Evolutionary conservation across 176 grass and related monocot genomes (phyloP).

Genomic region (Carex pumila): DNA sequence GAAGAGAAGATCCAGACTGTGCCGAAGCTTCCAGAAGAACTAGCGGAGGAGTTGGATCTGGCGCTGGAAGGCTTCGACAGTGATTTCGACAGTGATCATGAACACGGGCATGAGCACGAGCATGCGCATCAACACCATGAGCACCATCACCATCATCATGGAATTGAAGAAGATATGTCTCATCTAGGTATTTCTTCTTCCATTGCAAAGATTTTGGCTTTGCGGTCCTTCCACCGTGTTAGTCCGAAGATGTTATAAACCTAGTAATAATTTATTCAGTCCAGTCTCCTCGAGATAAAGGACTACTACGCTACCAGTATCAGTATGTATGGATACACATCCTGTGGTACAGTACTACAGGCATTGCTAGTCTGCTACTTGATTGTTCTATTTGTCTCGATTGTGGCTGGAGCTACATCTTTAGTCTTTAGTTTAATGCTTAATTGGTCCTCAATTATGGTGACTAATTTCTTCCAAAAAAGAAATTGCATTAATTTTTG

Average conservation of each 20-base stretch:
- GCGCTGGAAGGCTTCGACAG: constrained; percentile 38
- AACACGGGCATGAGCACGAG: constrained; percentile 9
- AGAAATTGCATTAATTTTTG: not conserved
- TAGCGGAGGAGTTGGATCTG: constrained; percentile 97
- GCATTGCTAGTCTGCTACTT: not conserved
- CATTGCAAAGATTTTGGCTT: not conserved
- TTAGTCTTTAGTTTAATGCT: not conserved
- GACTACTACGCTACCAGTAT: not conserved
- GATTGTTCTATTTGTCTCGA: not conserved
- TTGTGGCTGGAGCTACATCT: not conserved
- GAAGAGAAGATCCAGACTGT: constrained; percentile 52
- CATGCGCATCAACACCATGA: constrained; percentile 13
- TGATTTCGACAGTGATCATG: constrained; percentile 11
- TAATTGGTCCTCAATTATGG: not conserved
- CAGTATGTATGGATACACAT: not conserved
- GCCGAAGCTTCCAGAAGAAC: constrained; percentile 73
- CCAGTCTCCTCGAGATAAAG: not conserved
- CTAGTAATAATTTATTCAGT: not conserved
- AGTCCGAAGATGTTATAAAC: not conserved
- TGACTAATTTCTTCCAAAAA: not conserved
- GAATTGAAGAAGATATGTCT: constrained; percentile 29
- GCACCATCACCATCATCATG: constrained; percentile 33
- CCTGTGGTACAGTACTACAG: not conserved
- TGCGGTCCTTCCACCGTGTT: not conserved
- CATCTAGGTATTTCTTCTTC: constrained; percentile 36